Evolutionary conservation across 2,329 filamentous ascomycete species (phyloP).

Genomic region (Pseudopithomyces chartarum): DNA sequence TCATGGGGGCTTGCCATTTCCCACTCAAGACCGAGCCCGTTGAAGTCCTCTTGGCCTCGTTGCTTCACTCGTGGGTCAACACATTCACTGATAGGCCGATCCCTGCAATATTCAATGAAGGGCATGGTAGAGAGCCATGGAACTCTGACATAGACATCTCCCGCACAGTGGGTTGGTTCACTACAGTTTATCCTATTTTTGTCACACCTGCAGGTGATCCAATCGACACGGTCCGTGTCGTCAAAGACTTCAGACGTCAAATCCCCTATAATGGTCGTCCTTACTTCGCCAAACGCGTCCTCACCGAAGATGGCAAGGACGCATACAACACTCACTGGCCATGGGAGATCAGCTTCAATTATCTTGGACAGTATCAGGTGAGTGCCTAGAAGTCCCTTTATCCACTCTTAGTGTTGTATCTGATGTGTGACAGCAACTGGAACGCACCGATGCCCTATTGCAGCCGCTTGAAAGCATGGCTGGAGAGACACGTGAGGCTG

Average conservation of each 20-base stretch:
- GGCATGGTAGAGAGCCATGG: constrained; percentile 45
- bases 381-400: constrained; percentile 11
- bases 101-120: constrained; percentile 56
- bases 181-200: constrained; percentile 55
- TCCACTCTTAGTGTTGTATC: neutral
- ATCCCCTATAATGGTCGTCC: constrained; percentile 44
- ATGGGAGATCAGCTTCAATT: constrained; percentile 65
- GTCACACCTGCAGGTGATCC: constrained; percentile 38
- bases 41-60: constrained; percentile 61
- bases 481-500: constrained; percentile 51
- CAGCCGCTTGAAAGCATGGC: constrained; percentile 51
- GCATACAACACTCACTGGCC: constrained; percentile 46
- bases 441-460: constrained; percentile 52
- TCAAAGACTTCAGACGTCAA: constrained; percentile 58
- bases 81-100: constrained; percentile 59
- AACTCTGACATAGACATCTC: constrained; percentile 57
- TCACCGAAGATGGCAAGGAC: constrained; percentile 35
- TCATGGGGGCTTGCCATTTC: constrained; percentile 40
- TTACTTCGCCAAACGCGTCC: constrained; percentile 51
- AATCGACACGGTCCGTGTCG: constrained; percentile 57
- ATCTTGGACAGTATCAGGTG: constrained; percentile 58
- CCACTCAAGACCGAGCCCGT: constrained; percentile 59
- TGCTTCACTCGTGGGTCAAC: constrained; percentile 61
- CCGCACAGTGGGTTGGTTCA: constrained; percentile 66
- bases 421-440: constrained; percentile 50